These are phyloP conservation scores for Mycena belliarum DNA, from an alignment of 768 basidiomycete species.

Conservation along the genomic window DNA sequence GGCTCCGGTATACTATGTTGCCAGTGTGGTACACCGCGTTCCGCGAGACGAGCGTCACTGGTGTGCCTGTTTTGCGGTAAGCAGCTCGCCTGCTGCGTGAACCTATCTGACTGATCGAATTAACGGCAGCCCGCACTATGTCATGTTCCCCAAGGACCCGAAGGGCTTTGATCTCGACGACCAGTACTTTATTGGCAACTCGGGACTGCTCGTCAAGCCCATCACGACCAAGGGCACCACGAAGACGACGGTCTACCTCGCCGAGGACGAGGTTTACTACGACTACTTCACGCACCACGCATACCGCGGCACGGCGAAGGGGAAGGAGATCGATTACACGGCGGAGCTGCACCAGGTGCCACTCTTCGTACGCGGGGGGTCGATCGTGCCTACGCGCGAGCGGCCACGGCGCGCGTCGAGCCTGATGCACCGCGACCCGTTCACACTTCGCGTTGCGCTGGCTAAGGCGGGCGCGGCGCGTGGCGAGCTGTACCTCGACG, in stretches of 20 bases:
- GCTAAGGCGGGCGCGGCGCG: conserved; percentile 56
- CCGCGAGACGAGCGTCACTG: conserved; percentile 80
- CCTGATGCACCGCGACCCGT: conserved; percentile 89
- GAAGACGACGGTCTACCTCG: conserved; percentile 76
- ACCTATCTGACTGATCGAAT: not conserved
- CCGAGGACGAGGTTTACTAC: conserved; percentile 93
- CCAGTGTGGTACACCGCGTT: conserved; percentile 99
- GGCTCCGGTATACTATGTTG: conserved; percentile 82
- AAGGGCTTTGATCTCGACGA: conserved; percentile 89
- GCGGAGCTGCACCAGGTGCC: conserved; percentile 83
- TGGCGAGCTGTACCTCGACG: conserved; percentile 94
- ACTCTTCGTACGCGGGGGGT: conserved; percentile 86
- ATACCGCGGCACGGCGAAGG: conserved; percentile 66
- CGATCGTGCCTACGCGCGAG: conserved; percentile 85
- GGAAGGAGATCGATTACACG: conserved; percentile 71
- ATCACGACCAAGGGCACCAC: conserved; percentile 74
- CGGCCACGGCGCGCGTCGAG: conserved; percentile 83
- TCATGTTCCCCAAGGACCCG: conserved; percentile 88
- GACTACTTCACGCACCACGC: conserved; percentile 80
- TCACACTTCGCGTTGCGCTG: conserved; percentile 86
- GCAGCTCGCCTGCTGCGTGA: conserved; percentile 12
- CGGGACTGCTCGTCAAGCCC: conserved; percentile 90
- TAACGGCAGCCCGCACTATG: conserved; percentile 87
- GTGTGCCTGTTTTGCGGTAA: conserved; percentile 82
- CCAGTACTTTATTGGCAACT: conserved; percentile 88